phyloP scores from a whole-genome alignment of 73 alveolate species.

The Paramecium sexaurelia region DNA sequence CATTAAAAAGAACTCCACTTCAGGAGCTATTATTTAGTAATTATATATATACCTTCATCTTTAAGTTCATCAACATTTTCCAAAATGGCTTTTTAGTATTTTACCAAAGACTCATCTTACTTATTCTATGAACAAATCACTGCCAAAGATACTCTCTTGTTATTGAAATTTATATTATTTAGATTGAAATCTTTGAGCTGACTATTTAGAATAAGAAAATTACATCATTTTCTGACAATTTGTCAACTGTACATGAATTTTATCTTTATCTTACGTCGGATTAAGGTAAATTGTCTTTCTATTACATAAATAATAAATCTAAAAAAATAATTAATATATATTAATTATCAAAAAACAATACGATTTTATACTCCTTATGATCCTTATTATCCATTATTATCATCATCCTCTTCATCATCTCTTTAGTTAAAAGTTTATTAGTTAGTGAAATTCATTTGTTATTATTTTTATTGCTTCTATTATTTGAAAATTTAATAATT shows the following conservation, averaged over 20 bases:
- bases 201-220: not conserved
- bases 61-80: not conserved
- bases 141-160: not conserved
- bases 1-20: conserved; percentile 63
- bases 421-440: not conserved
- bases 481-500: not conserved
- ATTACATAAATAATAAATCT: not conserved
- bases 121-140: not conserved
- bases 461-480: not conserved
- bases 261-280: not conserved
- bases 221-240: not conserved
- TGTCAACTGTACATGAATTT: not conserved
- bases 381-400: not conserved
- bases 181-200: not conserved
- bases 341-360: not conserved
- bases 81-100: not conserved
- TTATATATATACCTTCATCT: not conserved
- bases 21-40: conserved; percentile 48
- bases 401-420: not conserved
- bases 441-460: not conserved
- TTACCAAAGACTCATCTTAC: not conserved
- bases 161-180: not conserved
- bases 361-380: not conserved
- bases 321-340: not conserved
- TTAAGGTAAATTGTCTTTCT: not conserved